Evolutionary conservation across 2,329 filamentous ascomycete genomes (phyloP), one percentile per base, ranked within the genome.

Genomic region (Aspergillus fischeri): DNA sequence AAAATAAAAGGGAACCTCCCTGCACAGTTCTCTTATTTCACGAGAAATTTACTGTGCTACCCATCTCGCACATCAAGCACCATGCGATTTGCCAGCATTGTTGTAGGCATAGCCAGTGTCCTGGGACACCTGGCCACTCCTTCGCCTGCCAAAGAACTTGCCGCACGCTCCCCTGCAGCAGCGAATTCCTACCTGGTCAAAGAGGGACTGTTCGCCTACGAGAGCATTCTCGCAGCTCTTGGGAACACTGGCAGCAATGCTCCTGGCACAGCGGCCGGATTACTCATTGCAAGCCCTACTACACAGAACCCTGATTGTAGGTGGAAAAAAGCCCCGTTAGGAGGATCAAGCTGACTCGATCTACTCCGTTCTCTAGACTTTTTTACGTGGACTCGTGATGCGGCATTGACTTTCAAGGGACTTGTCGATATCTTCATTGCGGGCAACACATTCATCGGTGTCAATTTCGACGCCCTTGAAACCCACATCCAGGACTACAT

Each of bases 361-460:
- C 14, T 7, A 17, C 32, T 38, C 5, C 32, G 2, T 38, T 7
- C 14, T 38, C 32, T 38, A 89, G 87, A 92, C 72, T 91, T 82
- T 67, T 92, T 85, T 67, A 90, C 87, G 1, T 92, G 89, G 89
- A 90, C 86, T 1, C 78, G 89, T 69, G 89, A 92, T 68, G 81
- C 86, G 21, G 86, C 86, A 25, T 78, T 92, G 28, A 85, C 85
- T 1, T 84, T 88, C 76, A 89, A 89, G 74, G 78, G 78, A 35
- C 74, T 92, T 11, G 78, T 88, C 9, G 88, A 91, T 63, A 79
- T 82, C 11, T 87, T 90, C n/a, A 75, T 83, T 55, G 76, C 74
- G 44, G 88, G 86, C 51, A 81, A 87, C 61, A 73, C 76, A 1
- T 6, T 45, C 20, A 20, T 45, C 3, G 42, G 20, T 1, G 21